These are phyloP conservation scores for Cladosporium sp. DNA, from an alignment of 2,329 filamentous ascomycete species.

Conservation along the genomic window DNA sequence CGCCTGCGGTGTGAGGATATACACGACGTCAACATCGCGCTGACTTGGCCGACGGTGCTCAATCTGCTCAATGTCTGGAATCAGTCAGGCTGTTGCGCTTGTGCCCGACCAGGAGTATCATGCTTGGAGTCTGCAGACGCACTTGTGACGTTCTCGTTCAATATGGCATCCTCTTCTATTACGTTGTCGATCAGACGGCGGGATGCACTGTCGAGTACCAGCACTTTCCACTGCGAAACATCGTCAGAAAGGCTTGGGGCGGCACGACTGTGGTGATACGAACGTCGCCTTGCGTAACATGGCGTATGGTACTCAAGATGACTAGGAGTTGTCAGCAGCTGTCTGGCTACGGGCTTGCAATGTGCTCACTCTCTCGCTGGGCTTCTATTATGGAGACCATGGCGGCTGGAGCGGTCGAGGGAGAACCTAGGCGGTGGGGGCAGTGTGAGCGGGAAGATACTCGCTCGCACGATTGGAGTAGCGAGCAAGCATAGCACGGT, in stretches of 20 bases:
- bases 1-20: conserved; percentile 76
- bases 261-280: conserved; percentile 12
- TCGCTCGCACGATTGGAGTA: neutral
- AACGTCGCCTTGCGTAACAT: conserved; percentile 68
- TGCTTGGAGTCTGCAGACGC: conserved; percentile 31
- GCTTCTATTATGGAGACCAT: conserved; percentile 87
- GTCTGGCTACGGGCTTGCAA: conserved; percentile 10
- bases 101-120: neutral
- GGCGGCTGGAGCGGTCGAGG: conserved; percentile 33
- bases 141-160: conserved; percentile 96
- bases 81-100: conserved; percentile 25
- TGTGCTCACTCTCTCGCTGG: conserved; percentile 64
- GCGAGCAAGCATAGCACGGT: conserved; percentile 1
- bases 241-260: conserved; percentile 16
- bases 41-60: conserved; percentile 78
- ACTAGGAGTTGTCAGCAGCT: conserved; percentile 41
- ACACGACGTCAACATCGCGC: conserved; percentile 88
- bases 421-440: neutral
- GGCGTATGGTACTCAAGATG: conserved; percentile 66
- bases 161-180: conserved; percentile 90
- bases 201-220: conserved; percentile 79
- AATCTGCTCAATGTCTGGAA: conserved; percentile 83
- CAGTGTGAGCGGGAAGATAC: neutral
- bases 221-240: conserved; percentile 77
- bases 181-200: conserved; percentile 85